phyloP scores from a whole-genome alignment of 108 stramenopile species.

The Pinguiococcus pyrenoidosus region DNA sequence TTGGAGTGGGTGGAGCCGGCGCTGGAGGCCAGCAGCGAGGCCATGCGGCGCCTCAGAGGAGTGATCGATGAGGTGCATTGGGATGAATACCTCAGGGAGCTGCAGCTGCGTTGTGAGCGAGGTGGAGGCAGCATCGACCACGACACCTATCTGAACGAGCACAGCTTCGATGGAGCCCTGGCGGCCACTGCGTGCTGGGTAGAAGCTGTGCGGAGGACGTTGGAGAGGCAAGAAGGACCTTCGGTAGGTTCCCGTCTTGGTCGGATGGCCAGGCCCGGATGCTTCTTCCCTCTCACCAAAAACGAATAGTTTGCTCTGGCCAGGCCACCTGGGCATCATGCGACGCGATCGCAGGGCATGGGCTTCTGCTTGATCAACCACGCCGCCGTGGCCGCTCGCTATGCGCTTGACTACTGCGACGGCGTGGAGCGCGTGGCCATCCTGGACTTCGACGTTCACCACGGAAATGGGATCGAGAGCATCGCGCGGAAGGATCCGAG shows the following conservation, averaged over 20 bases:
- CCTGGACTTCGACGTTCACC: constrained; percentile 54
- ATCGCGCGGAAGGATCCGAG: constrained; percentile 19
- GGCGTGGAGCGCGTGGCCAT: constrained; percentile 31
- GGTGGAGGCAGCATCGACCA: background rate
- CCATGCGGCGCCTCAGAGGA: too few relatives aligned
- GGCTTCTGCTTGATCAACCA: constrained; percentile 79
- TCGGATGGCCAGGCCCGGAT: too few relatives aligned
- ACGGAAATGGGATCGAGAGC: constrained; percentile 38
- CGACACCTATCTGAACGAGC: constrained; percentile 5
- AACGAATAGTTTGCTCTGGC: constrained; percentile 55
- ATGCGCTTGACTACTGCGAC: constrained; percentile 34
- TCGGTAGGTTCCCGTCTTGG: too few relatives aligned
- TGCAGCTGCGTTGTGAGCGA: background rate
- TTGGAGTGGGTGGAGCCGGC: too few relatives aligned
- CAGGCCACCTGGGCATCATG: constrained; percentile 80
- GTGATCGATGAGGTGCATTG: too few relatives aligned
- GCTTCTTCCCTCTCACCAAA: constrained; percentile 19
- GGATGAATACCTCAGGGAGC: background rate
- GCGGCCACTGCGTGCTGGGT: background rate
- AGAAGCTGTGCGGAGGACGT: background rate
- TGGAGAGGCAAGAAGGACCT: too few relatives aligned
- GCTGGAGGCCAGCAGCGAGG: too few relatives aligned
- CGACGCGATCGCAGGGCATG: constrained; percentile 39
- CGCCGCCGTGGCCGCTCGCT: constrained; percentile 56
- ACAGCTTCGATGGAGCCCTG: background rate